These are phyloP conservation scores for Cladophialophora psammophila DNA, from an alignment of 2,329 filamentous ascomycete species.

Conservation along the genomic window DNA sequence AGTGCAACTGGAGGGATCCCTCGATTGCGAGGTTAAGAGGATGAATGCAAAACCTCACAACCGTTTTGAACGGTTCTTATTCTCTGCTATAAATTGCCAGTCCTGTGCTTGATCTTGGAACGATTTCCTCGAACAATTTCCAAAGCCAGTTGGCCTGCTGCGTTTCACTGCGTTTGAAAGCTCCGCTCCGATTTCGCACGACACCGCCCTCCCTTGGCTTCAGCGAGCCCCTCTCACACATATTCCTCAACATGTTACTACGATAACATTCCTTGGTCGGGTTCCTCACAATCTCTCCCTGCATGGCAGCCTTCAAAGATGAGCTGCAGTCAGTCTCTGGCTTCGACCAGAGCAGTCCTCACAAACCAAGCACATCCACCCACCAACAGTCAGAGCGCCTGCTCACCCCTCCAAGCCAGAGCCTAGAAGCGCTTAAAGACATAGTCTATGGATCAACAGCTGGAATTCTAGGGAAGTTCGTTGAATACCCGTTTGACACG, in stretches of 20 bases:
- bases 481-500: constrained; percentile 98
- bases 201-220: constrained; percentile 31
- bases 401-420: constrained; percentile 51
- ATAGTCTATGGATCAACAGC: constrained; percentile 86
- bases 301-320: constrained; percentile 40
- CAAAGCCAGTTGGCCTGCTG: not conserved
- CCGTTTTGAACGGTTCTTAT: not conserved
- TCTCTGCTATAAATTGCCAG: not conserved
- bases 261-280: constrained; percentile 45
- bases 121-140: not conserved
- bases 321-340: constrained; percentile 31
- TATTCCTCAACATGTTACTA: constrained; percentile 46
- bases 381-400: constrained; percentile 23
- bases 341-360: constrained; percentile 27
- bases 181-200: constrained; percentile 20
- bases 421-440: constrained; percentile 79
- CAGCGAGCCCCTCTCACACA: constrained; percentile 14
- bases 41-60: constrained; percentile 14
- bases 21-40: constrained; percentile 8
- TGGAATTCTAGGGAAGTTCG: constrained; percentile 89
- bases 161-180: not conserved
- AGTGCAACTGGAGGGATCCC: constrained; percentile 2
- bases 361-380: constrained; percentile 8
- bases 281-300: constrained; percentile 7
- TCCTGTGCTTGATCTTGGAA: not conserved